A percentile compares a stretch with the other conserved stretches of the same genome.
These are phyloP conservation scores for Fusarium phyllophilum DNA, from an alignment of 2,329 filamentous ascomycete genomes.

Conservation along the genomic window DNA sequence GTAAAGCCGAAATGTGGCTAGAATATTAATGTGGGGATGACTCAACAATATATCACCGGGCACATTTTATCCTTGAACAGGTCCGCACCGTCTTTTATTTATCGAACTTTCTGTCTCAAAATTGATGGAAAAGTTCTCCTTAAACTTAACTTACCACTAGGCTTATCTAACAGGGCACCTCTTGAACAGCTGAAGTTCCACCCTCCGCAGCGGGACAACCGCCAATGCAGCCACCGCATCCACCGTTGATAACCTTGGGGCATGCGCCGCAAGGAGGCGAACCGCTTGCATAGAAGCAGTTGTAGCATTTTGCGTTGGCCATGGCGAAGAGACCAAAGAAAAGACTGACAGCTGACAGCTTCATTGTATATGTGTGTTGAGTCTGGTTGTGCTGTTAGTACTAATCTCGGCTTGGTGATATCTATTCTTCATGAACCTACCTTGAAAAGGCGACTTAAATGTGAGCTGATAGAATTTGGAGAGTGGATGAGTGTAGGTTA, in stretches of 20 bases:
- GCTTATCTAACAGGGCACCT: background rate
- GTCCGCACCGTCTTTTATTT: background rate
- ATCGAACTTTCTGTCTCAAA: background rate
- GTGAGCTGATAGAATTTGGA: background rate
- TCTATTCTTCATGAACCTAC: background rate
- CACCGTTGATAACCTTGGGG: background rate
- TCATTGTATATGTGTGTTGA: background rate
- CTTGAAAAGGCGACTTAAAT: background rate
- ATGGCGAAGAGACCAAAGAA: background rate
- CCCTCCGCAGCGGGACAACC: background rate
- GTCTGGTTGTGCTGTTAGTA: background rate
- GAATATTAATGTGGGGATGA: background rate
- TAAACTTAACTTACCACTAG: accelerated
- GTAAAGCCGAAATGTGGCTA: background rate
- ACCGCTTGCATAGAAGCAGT: background rate
- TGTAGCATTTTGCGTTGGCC: background rate
- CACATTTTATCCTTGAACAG: background rate
- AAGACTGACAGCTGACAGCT: background rate
- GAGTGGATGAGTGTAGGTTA: accelerated
- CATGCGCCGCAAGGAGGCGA: background rate
- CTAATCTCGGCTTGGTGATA: accelerated
- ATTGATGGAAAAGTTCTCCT: accelerated
- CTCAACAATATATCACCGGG: background rate
- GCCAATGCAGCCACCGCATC: background rate
- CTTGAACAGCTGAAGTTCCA: background rate